Conservation (phyloP, 1,139 yeast species). For the Kluyveromyces marxianus region DNA sequence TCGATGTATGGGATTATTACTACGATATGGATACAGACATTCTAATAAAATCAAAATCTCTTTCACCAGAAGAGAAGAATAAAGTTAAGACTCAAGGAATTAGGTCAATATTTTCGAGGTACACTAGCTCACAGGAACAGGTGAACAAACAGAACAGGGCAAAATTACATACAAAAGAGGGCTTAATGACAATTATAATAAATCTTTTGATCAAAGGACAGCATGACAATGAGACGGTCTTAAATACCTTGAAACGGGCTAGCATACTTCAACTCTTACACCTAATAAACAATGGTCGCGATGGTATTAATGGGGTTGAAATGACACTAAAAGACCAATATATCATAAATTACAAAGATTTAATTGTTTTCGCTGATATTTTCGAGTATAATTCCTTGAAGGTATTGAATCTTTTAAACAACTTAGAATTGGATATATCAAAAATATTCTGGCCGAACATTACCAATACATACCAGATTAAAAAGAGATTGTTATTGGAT, state of each 20-base stretch:
- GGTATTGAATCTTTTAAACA: constrained; percentile 10
- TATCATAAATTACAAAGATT: constrained; percentile 17
- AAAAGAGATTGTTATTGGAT: neutral
- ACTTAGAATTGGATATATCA: constrained; percentile 7
- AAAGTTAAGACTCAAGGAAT: neutral
- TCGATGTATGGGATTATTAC: constrained; percentile 25
- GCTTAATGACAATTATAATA: constrained; percentile 15
- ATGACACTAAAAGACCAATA: constrained; percentile 16
- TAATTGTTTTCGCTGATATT: constrained; percentile 19
- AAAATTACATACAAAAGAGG: constrained; percentile 1
- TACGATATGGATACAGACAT: constrained; percentile 23
- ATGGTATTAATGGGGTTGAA: constrained; percentile 5
- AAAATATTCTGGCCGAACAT: constrained; percentile 5
- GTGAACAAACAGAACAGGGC: neutral
- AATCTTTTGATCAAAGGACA: constrained; percentile 14
- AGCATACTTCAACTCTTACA: constrained; percentile 20
- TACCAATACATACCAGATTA: neutral
- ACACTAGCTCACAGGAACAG: constrained; percentile 4
- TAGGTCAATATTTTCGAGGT: constrained; percentile 11
- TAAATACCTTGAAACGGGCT: constrained; percentile 18
- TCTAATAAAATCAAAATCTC: constrained; percentile 7
- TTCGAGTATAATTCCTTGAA: constrained; percentile 15
- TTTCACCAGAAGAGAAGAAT: neutral
- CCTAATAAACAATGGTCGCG: constrained; percentile 6
- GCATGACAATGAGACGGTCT: constrained; percentile 19